A percentile compares a stretch with the other conserved stretches of the same genome.
Evolutionary conservation across 805 yeast genomes (phyloP).

Genomic region (Metschnikowia borealis): DNA sequence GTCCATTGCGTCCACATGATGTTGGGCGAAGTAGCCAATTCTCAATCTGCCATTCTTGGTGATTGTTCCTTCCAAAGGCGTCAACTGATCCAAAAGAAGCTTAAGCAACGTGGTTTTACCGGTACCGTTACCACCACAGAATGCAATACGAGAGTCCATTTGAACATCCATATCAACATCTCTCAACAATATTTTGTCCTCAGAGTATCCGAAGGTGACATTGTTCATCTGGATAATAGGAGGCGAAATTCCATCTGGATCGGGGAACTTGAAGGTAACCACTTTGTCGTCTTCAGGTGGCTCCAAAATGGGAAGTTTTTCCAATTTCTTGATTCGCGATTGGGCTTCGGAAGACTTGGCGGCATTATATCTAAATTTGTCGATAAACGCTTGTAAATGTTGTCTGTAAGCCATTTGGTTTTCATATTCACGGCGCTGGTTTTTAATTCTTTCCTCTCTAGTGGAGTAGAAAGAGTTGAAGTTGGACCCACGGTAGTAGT

Average conservation of each 20-base stretch:
- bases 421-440: conserved; percentile 91
- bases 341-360: conserved; percentile 98
- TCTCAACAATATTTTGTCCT: conserved; percentile 57
- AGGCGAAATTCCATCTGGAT: conserved; percentile 88
- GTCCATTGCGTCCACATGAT: conserved; percentile 98
- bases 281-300: conserved; percentile 91
- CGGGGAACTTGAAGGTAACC: conserved; percentile 87
- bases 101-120: conserved; percentile 96
- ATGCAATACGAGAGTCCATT: conserved; percentile 90
- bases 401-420: conserved; percentile 94
- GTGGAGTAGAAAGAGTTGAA: conserved; percentile 92
- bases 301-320: conserved; percentile 87
- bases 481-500: conserved; percentile 90
- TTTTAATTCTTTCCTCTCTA: conserved; percentile 91
- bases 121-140: conserved; percentile 98
- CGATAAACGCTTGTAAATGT: conserved; percentile 92
- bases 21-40: conserved; percentile 97
- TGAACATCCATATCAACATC: conserved; percentile 88
- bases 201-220: conserved; percentile 81
- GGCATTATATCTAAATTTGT: conserved; percentile 95
- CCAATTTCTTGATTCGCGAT: conserved; percentile 94
- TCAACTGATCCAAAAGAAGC: conserved; percentile 70
- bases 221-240: conserved; percentile 87
- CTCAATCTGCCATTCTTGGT: conserved; percentile 80
- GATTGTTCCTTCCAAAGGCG: conserved; percentile 75